A percentile compares a stretch with the other conserved stretches of the same genome.
phyloP scores from a whole-genome alignment of 108 stramenopile species.

The Nitzschia palea region DNA sequence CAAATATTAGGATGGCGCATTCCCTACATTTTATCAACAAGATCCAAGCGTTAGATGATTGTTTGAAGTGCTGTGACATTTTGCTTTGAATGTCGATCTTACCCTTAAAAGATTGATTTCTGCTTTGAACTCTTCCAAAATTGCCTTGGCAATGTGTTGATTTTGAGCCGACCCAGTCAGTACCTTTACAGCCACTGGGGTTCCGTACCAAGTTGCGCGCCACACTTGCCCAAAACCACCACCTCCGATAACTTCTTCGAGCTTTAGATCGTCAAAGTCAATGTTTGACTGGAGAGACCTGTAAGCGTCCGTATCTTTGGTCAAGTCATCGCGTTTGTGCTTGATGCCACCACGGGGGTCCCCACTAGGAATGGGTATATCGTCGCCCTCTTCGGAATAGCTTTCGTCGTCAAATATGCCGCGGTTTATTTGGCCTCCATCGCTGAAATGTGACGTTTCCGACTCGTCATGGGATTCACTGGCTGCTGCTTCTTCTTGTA shows the following conservation, averaged over 20 bases:
- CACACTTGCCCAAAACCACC: slow-evolving; percentile 93
- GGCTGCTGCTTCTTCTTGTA: slow-evolving; percentile 2
- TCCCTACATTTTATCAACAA: too few relatives aligned
- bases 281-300: slow-evolving; percentile 68
- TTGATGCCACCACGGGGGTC: slow-evolving; percentile 76
- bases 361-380: slow-evolving; percentile 49
- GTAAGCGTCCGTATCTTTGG: slow-evolving; percentile 59
- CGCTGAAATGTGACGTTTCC: background rate
- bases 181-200: slow-evolving; percentile 90
- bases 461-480: background rate
- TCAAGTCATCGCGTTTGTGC: slow-evolving; percentile 74
- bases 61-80: background rate
- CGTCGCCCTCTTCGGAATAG: slow-evolving; percentile 9
- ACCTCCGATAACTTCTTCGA: slow-evolving; percentile 84
- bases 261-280: slow-evolving; percentile 64
- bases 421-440: background rate
- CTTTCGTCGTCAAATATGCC: background rate
- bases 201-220: slow-evolving; percentile 79
- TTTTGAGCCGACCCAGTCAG: slow-evolving; percentile 77
- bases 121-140: slow-evolving; percentile 82
- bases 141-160: slow-evolving; percentile 66
- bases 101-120: slow-evolving; percentile 81
- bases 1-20: slow-evolving; percentile 96
- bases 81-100: background rate
- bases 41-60: too few relatives aligned